Evolutionary conservation across 163 green algal genomes (phyloP).

Genomic region (Scenedesmus sp.): DNA sequence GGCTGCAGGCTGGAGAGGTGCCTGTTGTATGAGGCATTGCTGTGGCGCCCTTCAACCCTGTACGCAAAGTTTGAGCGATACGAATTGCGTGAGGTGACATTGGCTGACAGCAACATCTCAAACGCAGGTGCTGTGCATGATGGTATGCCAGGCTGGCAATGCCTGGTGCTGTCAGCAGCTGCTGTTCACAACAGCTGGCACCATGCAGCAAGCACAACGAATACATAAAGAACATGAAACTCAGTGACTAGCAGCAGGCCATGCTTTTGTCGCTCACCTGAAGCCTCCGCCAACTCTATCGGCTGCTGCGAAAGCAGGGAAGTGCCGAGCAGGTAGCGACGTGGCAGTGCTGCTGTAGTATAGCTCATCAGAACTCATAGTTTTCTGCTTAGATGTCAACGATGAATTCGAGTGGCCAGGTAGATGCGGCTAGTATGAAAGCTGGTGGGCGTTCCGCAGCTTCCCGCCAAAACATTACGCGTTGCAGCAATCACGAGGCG

Average conservation of each 20-base stretch:
- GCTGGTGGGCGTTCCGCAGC: background rate
- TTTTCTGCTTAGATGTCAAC: background rate
- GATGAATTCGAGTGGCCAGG: background rate
- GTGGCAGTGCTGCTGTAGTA: background rate
- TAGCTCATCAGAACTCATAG: background rate
- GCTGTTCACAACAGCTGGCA: too few relatives aligned
- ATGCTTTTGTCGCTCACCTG: background rate
- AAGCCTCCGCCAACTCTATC: conserved; percentile 23
- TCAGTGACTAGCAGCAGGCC: too few relatives aligned
- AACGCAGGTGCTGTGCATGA: background rate
- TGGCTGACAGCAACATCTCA: background rate
- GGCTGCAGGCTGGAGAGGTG: background rate
- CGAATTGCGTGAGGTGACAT: background rate
- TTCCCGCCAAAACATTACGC: background rate
- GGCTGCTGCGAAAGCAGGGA: conserved; percentile 18
- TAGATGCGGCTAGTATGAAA: background rate
- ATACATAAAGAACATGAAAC: too few relatives aligned
- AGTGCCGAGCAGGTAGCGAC: conserved; percentile 22
- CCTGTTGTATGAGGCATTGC: conserved; percentile 20
- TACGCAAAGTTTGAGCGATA: background rate
- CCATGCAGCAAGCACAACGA: background rate
- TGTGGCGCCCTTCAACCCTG: conserved; percentile 10
- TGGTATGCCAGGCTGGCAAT: background rate
- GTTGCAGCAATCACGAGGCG: background rate
- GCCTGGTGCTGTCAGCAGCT: too few relatives aligned